phyloP scores from a whole-genome alignment of 2,329 filamentous ascomycete genomes.

The Ceratocystis destructans region DNA sequence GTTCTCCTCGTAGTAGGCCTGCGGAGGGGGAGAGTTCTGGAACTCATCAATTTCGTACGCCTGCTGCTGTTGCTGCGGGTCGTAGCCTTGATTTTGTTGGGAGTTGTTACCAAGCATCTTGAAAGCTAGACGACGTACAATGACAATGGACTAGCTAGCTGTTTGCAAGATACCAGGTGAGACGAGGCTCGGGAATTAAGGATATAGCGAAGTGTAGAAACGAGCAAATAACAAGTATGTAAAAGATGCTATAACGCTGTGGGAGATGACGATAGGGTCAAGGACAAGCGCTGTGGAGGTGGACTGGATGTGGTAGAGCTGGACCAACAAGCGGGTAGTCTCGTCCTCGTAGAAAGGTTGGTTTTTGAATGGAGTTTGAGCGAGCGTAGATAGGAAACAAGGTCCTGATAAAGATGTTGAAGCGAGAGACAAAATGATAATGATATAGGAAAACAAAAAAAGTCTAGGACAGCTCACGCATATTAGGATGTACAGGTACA shows the following conservation, averaged over 20 bases:
- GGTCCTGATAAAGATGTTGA: background rate
- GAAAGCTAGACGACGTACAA: constrained; percentile 15
- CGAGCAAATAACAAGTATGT: background rate
- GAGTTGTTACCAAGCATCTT: constrained; percentile 29
- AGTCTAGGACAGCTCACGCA: constrained; percentile 1
- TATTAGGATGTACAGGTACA: constrained; percentile 7
- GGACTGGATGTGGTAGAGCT: background rate
- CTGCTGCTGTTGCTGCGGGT: constrained; percentile 22
- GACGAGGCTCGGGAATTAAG: background rate
- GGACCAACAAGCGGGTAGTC: background rate
- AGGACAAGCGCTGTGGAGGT: background rate
- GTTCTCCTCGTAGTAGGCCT: constrained; percentile 24
- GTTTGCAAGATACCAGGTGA: background rate
- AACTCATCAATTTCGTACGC: constrained; percentile 20
- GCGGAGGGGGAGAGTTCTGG: constrained; percentile 20
- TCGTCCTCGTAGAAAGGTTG: background rate
- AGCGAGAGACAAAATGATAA: constrained; percentile 7
- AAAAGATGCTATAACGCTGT: background rate
- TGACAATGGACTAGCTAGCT: background rate
- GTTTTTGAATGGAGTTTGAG: background rate
- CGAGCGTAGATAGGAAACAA: background rate
- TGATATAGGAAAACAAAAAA: background rate
- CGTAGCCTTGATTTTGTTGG: constrained; percentile 23
- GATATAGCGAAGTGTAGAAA: background rate
- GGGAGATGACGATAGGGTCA: background rate